Evolutionary conservation across 1,139 yeast genomes (phyloP).

Genomic region (Trichomonascaceae sp.): DNA sequence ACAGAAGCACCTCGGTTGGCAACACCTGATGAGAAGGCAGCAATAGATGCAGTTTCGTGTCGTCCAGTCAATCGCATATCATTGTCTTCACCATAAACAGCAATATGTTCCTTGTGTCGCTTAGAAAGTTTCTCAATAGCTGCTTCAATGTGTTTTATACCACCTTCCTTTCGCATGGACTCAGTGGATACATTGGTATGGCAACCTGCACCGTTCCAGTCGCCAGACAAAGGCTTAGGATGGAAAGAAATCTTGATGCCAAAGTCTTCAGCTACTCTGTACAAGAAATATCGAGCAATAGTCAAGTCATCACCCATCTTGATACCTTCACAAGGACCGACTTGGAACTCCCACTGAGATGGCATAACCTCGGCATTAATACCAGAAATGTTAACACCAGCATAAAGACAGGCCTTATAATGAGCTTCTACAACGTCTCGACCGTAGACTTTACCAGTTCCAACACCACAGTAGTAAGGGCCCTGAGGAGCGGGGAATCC

Average conservation of each 20-base stretch:
- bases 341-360: conserved; percentile 99
- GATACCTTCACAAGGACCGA: conserved; percentile 96
- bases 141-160: conserved; percentile 86
- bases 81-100: conserved; percentile 91
- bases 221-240: conserved; percentile 98
- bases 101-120: conserved; percentile 96
- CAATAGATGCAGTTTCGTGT: conserved; percentile 96
- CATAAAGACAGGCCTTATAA: conserved; percentile 93
- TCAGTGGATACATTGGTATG: conserved; percentile 97
- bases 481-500: conserved; percentile 99
- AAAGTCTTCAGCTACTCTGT: conserved; percentile 96
- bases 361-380: conserved; percentile 99
- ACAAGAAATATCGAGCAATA: conserved; percentile 88
- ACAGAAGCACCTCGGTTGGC: conserved; percentile 99
- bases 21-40: conserved; percentile 89
- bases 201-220: conserved; percentile 99
- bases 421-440: conserved; percentile 98
- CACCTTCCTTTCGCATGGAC: conserved; percentile 89
- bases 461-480: conserved; percentile 99
- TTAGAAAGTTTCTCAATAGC: conserved; percentile 91
- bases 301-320: conserved; percentile 96
- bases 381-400: conserved; percentile 89
- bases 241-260: conserved; percentile 98
- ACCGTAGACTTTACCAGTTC: conserved; percentile 96
- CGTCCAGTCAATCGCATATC: conserved; percentile 94